Evolutionary conservation across 2,329 filamentous ascomycete genomes (phyloP).

Genomic region (Arthrobotrys megalospora): DNA sequence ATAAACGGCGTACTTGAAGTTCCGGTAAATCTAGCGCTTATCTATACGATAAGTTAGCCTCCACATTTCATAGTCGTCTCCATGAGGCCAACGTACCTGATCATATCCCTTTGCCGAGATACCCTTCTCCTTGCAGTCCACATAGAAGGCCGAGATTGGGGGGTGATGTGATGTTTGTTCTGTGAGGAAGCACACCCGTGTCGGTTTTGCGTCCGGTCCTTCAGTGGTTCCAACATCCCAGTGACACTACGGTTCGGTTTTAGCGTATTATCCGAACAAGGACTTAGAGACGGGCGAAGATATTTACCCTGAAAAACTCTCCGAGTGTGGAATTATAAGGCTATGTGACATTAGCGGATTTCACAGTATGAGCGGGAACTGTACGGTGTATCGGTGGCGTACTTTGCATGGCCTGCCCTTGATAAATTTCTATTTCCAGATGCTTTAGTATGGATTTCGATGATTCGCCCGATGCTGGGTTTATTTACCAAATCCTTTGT

Average conservation of each 20-base stretch:
- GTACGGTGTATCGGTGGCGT: conserved; percentile 6
- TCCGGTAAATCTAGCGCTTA: conserved; percentile 97
- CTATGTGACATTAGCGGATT: conserved; percentile 60
- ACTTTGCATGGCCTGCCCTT: conserved; percentile 96
- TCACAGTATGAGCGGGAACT: background rate
- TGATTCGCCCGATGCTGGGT: background rate
- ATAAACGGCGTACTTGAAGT: conserved; percentile 73
- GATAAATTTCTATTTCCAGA: conserved; percentile 82
- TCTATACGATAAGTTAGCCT: conserved; percentile 66
- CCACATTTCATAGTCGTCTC: background rate
- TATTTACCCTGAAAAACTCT: conserved; percentile 91
- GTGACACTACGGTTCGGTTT: conserved; percentile 77
- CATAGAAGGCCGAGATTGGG: conserved; percentile 94
- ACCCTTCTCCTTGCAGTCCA: conserved; percentile 92
- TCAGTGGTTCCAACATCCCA: conserved; percentile 82
- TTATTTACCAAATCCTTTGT: conserved; percentile 85
- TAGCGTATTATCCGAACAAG: conserved; percentile 6
- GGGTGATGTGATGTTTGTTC: conserved; percentile 99
- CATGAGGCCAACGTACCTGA: conserved; percentile 70
- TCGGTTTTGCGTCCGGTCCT: conserved; percentile 68
- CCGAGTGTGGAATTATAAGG: conserved; percentile 97
- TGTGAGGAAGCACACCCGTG: conserved; percentile 92
- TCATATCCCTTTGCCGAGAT: conserved; percentile 91
- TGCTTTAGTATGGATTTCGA: conserved; percentile 25
- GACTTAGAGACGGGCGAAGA: conserved; percentile 8